Evolutionary conservation across 1,139 yeast genomes (phyloP).

Genomic region (Candida tropicalis): DNA sequence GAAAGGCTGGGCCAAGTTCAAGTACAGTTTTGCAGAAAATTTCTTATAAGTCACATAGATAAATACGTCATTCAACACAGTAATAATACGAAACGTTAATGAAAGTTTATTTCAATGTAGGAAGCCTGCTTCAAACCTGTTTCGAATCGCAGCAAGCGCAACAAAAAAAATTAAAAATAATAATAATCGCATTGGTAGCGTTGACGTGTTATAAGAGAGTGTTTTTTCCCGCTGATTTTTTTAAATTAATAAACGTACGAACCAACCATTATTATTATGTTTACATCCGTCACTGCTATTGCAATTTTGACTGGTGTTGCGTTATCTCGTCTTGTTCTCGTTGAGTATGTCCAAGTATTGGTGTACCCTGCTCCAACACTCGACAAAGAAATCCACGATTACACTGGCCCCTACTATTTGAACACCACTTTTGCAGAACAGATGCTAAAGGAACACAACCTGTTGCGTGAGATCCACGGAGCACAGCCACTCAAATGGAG

Average conservation of each 20-base stretch:
- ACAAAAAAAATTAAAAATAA: neutral
- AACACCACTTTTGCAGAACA: conserved; percentile 26
- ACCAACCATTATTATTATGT: neutral
- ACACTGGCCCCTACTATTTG: conserved; percentile 17
- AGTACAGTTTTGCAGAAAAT: conserved; percentile 32
- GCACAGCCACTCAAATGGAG: conserved; percentile 36
- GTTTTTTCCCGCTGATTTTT: too few relatives aligned
- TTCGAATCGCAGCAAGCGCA: neutral
- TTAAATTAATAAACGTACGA: too few relatives aligned
- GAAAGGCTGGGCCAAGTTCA: conserved; percentile 49
- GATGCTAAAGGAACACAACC: conserved; percentile 33
- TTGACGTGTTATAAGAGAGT: too few relatives aligned
- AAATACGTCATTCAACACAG: too few relatives aligned
- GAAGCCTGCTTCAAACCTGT: neutral
- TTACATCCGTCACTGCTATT: neutral
- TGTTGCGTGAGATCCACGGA: conserved; percentile 31
- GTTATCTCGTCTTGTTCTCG: neutral
- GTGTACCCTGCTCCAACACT: neutral
- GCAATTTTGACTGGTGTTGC: neutral
- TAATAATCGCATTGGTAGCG: too few relatives aligned
- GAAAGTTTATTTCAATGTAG: too few relatives aligned
- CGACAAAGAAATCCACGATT: conserved; percentile 13
- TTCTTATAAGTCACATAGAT: conserved; percentile 22
- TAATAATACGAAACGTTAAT: too few relatives aligned
- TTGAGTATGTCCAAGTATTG: conserved; percentile 1